Evolutionary conservation across 352 stramenopile species (phyloP).

Genomic region (Sclerospora graminicola): DNA sequence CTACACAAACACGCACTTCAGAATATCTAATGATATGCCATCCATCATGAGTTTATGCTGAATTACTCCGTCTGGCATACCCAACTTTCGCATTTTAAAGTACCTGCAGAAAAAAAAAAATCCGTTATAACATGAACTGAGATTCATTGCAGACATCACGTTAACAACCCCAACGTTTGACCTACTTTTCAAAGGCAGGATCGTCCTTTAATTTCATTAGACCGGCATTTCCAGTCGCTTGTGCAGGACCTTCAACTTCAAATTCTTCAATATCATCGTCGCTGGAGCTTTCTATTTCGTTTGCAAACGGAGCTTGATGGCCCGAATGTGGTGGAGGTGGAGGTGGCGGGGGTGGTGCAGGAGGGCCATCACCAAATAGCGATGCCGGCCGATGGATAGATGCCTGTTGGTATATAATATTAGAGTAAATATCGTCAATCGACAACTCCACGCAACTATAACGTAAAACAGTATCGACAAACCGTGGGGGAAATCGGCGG

Average conservation of each 20-base stretch:
- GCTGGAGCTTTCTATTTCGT: constrained; percentile 46
- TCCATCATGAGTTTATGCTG: constrained; percentile 78
- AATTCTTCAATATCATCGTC: constrained; percentile 45
- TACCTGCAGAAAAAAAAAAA: constrained; percentile 33
- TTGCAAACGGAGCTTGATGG: constrained; percentile 11
- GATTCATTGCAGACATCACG: not conserved
- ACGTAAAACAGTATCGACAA: constrained; percentile 9
- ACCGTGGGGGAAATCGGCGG: constrained; percentile 52
- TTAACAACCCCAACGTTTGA: not conserved
- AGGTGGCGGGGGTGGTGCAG: constrained; percentile 32
- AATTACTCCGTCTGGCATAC: constrained; percentile 68
- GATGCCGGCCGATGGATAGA: constrained; percentile 30
- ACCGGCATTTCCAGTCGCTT: constrained; percentile 8
- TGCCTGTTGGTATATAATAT: constrained; percentile 30
- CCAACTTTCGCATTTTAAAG: constrained; percentile 79
- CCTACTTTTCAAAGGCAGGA: constrained; percentile 59
- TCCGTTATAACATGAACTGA: not conserved
- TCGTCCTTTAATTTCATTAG: constrained; percentile 79
- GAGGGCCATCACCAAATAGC: constrained; percentile 39
- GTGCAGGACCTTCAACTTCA: constrained; percentile 20
- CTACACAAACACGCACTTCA: constrained; percentile 34
- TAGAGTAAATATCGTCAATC: not conserved
- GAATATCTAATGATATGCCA: constrained; percentile 54
- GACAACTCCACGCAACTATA: not conserved
- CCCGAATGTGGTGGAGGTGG: constrained; percentile 18